Evolutionary conservation across 306 rosid species (phyloP).

Genomic region (Rosa rugosa): DNA sequence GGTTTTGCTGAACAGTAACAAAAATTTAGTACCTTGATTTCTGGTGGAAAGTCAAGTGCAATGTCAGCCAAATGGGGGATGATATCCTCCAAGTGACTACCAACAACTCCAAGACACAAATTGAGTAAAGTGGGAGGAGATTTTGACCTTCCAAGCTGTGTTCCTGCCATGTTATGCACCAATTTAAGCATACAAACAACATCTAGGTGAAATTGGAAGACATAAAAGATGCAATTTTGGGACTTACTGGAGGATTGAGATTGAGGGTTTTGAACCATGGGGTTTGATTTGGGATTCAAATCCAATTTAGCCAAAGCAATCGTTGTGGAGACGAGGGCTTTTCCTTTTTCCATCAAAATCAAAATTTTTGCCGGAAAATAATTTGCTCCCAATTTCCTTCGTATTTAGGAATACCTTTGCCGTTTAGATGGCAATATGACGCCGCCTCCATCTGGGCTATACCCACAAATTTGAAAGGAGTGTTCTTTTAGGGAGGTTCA

Average conservation of each 20-base stretch:
- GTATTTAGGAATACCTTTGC: background rate
- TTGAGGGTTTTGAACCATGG: conserved; percentile 28
- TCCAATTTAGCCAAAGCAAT: conserved; percentile 48
- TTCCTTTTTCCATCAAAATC: conserved; percentile 65
- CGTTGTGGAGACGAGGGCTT: conserved; percentile 33
- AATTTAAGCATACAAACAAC: background rate
- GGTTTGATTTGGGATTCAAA: conserved; percentile 49
- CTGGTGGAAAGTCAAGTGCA: conserved; percentile 60
- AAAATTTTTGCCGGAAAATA: background rate
- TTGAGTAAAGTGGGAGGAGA: conserved; percentile 67
- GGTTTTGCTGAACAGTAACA: background rate
- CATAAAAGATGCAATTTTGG: background rate
- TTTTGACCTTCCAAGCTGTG: conserved; percentile 39
- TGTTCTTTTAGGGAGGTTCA: too few species aligned
- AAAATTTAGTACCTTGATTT: conserved; percentile 56
- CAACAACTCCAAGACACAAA: conserved; percentile 77
- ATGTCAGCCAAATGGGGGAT: conserved; percentile 69
- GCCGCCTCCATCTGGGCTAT: background rate
- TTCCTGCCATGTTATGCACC: conserved; percentile 32
- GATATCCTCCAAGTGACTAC: conserved; percentile 82
- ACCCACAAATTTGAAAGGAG: too few species aligned
- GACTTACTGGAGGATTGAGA: conserved; percentile 42
- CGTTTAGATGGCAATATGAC: background rate
- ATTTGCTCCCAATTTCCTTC: background rate
- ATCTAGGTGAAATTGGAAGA: background rate